Conservation (phyloP, 495 filamentous ascomycete species). For the Xylaria intraflava region DNA sequence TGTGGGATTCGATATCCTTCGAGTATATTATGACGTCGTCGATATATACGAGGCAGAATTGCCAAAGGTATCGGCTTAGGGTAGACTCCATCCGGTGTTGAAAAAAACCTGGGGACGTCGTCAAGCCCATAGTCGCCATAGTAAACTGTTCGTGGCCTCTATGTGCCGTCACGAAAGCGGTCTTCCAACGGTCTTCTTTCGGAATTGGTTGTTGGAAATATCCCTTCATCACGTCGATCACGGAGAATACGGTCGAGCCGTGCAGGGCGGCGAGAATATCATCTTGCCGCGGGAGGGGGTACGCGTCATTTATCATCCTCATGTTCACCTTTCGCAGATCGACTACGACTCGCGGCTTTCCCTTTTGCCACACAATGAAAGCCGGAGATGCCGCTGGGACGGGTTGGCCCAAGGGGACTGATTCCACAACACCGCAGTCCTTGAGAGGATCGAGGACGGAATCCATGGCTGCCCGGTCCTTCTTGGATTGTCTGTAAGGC, state of each 20-base stretch:
- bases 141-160: slow-evolving; percentile 11
- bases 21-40: slow-evolving; percentile 13
- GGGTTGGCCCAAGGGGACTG: slow-evolving; percentile 5
- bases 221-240: slow-evolving; percentile 9
- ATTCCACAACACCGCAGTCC: background rate
- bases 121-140: slow-evolving; percentile 13
- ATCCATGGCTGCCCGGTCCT: background rate
- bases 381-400: background rate
- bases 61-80: background rate
- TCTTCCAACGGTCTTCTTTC: slow-evolving; percentile 7
- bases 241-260: background rate
- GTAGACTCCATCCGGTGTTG: slow-evolving; percentile 10
- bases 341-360: slow-evolving; percentile 11
- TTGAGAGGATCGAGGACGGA: background rate
- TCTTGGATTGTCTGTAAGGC: background rate
- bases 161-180: slow-evolving; percentile 6
- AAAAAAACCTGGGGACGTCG: slow-evolving; percentile 9
- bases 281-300: slow-evolving; percentile 1
- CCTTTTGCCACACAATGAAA: slow-evolving; percentile 10
- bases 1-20: background rate
- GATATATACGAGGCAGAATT: background rate
- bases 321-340: slow-evolving; percentile 11
- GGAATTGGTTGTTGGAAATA: slow-evolving; percentile 9
- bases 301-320: slow-evolving; percentile 1
- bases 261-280: background rate